Percentiles rank a stretch among this genome's conserved stretches.
Conservation (phyloP, 441 rosid species). For the Gossypium aridum region DNA sequence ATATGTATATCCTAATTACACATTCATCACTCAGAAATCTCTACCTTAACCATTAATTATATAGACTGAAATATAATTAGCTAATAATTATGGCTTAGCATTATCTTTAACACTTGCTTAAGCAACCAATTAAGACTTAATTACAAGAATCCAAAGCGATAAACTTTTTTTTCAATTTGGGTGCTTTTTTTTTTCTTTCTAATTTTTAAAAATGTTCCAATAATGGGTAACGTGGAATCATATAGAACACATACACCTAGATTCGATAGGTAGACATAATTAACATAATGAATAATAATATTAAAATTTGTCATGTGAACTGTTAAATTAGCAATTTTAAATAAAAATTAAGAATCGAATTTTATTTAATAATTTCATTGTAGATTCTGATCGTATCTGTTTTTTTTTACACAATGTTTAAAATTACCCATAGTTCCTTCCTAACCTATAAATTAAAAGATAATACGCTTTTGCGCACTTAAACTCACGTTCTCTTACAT, state of each 20-base stretch:
- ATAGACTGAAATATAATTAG: neutral
- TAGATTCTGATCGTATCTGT: no score
- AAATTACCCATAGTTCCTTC: no score
- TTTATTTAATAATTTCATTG: no score
- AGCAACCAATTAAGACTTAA: slow-evolving; percentile 19
- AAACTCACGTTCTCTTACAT: no score
- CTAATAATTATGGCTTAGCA: neutral
- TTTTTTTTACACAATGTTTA: no score
- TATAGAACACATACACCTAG: slow-evolving; percentile 28
- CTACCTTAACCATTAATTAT: no score
- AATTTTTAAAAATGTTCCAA: neutral
- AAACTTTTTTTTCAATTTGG: neutral
- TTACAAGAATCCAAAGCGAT: slow-evolving; percentile 27
- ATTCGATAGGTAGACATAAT: neutral
- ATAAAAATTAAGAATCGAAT: no score
- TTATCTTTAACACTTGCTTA: slow-evolving; percentile 20
- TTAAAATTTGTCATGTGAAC: slow-evolving; percentile 24
- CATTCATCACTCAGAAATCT: no score
- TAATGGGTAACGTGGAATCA: slow-evolving; percentile 22
- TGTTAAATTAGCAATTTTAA: slow-evolving; percentile 26
- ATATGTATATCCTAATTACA: no score
- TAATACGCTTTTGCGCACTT: no score
- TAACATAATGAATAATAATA: no score
- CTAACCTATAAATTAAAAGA: no score
- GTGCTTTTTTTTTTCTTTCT: neutral